These are phyloP conservation scores for Peronospora tabacina DNA, from an alignment of 352 stramenopile species.

Conservation along the genomic window DNA sequence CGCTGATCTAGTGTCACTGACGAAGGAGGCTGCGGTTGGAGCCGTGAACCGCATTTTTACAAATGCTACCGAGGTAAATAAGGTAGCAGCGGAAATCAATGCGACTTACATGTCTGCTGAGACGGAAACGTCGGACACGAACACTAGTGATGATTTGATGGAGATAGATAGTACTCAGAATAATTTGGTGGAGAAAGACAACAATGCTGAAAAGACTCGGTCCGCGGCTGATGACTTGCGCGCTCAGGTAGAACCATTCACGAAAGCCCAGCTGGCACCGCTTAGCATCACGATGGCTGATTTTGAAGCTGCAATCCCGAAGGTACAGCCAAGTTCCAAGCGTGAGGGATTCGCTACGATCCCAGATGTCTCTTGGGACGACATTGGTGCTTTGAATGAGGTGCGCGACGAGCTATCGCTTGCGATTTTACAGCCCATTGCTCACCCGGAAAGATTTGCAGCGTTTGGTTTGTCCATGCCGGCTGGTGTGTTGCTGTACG, in stretches of 20 bases:
- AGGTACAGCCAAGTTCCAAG: slow-evolving; percentile 97
- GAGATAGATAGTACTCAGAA: slow-evolving; percentile 13
- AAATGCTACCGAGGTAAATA: slow-evolving; percentile 38
- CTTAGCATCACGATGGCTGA: slow-evolving; percentile 95
- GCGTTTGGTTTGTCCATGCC: slow-evolving; percentile 94
- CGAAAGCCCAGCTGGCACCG: slow-evolving; percentile 81
- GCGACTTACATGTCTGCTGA: slow-evolving; percentile 5
- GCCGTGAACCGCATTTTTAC: slow-evolving; percentile 98
- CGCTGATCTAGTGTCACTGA: slow-evolving; percentile 95
- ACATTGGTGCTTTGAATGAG: slow-evolving; percentile 91
- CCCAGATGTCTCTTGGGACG: slow-evolving; percentile 96
- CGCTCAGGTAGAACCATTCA: slow-evolving; percentile 74
- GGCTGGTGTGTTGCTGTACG: slow-evolving; percentile 96
- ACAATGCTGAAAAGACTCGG: slow-evolving; percentile 10
- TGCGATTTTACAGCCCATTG: slow-evolving; percentile 96
- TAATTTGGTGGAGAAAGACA: slow-evolving; percentile 3
- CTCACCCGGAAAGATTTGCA: slow-evolving; percentile 92
- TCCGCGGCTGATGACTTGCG: slow-evolving; percentile 61
- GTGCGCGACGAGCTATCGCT: slow-evolving; percentile 95
- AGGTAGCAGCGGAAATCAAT: slow-evolving; percentile 10
- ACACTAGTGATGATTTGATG: slow-evolving; percentile 21
- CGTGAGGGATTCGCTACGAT: slow-evolving; percentile 98
- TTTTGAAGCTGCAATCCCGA: slow-evolving; percentile 92
- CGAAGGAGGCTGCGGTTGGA: slow-evolving; percentile 96
- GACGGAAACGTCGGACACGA: slow-evolving; percentile 9